phyloP scores from a whole-genome alignment of 73 alveolate species.

The Halteria grandinella region DNA sequence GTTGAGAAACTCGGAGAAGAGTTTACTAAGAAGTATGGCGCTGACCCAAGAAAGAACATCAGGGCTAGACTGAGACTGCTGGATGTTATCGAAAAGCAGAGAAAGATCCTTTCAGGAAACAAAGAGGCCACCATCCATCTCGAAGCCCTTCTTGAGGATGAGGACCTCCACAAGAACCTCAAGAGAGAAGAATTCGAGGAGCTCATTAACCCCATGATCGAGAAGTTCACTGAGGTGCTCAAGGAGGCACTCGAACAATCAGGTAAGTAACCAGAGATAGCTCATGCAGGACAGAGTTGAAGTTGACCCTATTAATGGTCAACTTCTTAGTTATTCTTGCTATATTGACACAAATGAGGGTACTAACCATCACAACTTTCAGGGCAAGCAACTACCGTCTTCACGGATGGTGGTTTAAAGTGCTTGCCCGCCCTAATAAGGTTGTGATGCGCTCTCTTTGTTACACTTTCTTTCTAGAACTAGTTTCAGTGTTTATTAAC shows the following conservation, averaged over 20 bases:
- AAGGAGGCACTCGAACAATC: slow-evolving; percentile 70
- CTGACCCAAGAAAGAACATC: slow-evolving; percentile 85
- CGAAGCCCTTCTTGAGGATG: slow-evolving; percentile 95
- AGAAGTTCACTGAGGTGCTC: slow-evolving; percentile 68
- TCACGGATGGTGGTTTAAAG: too few species aligned
- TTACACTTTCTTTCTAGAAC: too few species aligned
- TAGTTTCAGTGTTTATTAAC: too few species aligned
- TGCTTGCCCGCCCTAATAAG: too few species aligned
- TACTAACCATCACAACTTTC: too few species aligned
- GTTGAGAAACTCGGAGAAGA: slow-evolving; percentile 83
- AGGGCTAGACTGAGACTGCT: slow-evolving; percentile 89
- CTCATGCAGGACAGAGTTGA: slow-evolving; percentile 31
- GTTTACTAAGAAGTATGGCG: slow-evolving; percentile 83
- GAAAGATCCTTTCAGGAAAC: slow-evolving; percentile 94
- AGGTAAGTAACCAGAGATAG: slow-evolving; percentile 48
- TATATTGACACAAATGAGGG: too few species aligned
- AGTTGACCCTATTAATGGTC: not conserved
- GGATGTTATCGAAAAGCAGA: slow-evolving; percentile 90
- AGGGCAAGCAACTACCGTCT: too few species aligned
- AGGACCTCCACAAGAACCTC: slow-evolving; percentile 83
- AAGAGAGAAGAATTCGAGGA: slow-evolving; percentile 93
- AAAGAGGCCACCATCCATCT: slow-evolving; percentile 84
- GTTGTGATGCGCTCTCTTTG: too few species aligned
- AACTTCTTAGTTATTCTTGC: slow-evolving; percentile 35
- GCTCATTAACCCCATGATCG: slow-evolving; percentile 64